Base-by-base conservation (phyloP, 2,329 filamentous ascomycete species). In the Monilinia fructigena region DNA sequence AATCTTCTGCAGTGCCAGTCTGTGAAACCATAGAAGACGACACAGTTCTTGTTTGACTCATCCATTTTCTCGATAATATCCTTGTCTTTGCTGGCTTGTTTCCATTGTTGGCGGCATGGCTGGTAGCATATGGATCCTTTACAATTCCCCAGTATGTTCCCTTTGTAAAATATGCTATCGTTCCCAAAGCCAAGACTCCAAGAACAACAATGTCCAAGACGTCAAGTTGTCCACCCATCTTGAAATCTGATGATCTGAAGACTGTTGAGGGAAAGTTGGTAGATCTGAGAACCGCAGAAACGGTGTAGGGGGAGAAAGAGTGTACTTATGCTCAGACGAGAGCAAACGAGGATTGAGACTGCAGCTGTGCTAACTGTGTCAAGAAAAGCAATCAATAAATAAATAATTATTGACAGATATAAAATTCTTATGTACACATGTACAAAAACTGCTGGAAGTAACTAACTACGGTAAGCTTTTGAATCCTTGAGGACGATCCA, bases 21-120 rank as follows among this genome's bases (percentile, higher is more conserved):
- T 99, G 95, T 42, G 95, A 99, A 99, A 72, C 95, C 95, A 78
- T 97, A 99, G 83, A 99, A 97, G 75, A 99, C 90, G 71, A 99
- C 89, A 79, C 94, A 97, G 82, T 99, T 98, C 83, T 98, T 99
- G 79, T 89, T 89, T 14, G 87, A 89, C 82, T 98, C 93, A 28
- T 97, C 91, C 88, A 99, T 90, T 82, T 96, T 96, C 83, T 98
- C 91, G 68, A 97, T 77, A 70, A 99, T 93, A 78, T 97, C 73
- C 95, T 85, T 68, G 93, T 94, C 82, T 93, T 93, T 73, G 89
- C 92, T 12, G 90, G 84, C 81, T 92, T 96, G 70, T 84, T 83
- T 71, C 85, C 86, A 78, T 86, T 87, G 76, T 86, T 86, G 76
- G 86, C 85, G 74, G 88, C 83, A 74, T 92, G 86, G 62, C 90